These are phyloP conservation scores for Colletotrichum graminicola DNA, from an alignment of 2,329 filamentous ascomycete species.

Conservation along the genomic window DNA sequence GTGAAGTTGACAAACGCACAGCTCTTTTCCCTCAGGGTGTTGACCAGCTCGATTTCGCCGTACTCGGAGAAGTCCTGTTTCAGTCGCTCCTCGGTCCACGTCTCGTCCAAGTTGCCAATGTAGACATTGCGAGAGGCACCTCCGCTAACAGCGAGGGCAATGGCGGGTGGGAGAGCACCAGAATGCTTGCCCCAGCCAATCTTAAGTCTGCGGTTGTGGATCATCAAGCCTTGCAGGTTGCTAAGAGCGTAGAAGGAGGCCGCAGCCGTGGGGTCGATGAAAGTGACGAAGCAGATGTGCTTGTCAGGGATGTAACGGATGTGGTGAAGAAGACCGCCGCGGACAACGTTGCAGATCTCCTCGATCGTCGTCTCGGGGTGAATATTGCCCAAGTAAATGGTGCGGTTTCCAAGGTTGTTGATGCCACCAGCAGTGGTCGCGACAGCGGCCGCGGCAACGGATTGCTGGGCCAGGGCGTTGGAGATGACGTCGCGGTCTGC, in stretches of 20 bases:
- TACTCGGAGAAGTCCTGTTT: conserved; percentile 97
- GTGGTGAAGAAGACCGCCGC: conserved; percentile 94
- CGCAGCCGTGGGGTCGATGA: conserved; percentile 97
- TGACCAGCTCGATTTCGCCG: conserved; percentile 97
- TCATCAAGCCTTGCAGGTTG: conserved; percentile 98
- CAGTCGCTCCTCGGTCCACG: conserved; percentile 95
- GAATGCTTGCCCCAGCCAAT: conserved; percentile 99
- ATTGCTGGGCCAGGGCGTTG: conserved; percentile 95
- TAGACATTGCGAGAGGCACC: conserved; percentile 99
- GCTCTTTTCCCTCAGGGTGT: conserved; percentile 97
- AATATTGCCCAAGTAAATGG: conserved; percentile 98
- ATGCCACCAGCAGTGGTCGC: conserved; percentile 96
- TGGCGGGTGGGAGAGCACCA: conserved; percentile 92
- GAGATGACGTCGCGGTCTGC: conserved; percentile 97
- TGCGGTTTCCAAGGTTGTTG: conserved; percentile 96
- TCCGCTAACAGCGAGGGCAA: conserved; percentile 94
- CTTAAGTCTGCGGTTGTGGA: conserved; percentile 97
- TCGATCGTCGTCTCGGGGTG: conserved; percentile 99
- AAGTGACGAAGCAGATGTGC: conserved; percentile 99
- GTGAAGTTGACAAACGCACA: conserved; percentile 99
- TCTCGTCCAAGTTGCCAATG: conserved; percentile 96
- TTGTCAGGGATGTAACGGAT: conserved; percentile 99
- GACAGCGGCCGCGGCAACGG: conserved; percentile 94
- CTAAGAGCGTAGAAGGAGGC: conserved; percentile 98
- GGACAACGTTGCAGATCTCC: conserved; percentile 99